Base-by-base conservation (phyloP, 768 basidiomycete genomes). In the Gloeostereum incarnatum region DNA sequence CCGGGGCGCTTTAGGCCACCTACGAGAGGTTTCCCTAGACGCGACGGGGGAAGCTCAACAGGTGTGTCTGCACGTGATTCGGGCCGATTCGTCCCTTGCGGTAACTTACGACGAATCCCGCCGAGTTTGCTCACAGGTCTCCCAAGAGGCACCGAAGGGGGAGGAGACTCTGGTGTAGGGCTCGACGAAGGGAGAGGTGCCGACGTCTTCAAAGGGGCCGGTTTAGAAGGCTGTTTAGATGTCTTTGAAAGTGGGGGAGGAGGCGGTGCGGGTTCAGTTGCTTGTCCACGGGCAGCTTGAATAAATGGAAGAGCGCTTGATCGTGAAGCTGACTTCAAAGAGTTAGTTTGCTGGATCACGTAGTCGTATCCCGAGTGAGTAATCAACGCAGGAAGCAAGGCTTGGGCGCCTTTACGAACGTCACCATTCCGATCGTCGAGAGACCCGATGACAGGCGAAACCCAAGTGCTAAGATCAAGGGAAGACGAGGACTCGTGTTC, bases 401-500 rank as follows among this genome's bases (percentile, higher is more conserved):
- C 78, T 47, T 88, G 84, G 4, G 92, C 90, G 10, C 78, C 81
- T 59, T 98, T 98, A 40, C 96, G 78, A 16, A 98, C 87, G 54
- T 99, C 96, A 8, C 72, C 72, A 50, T 65, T 94, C 21, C 91
- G 78, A 56, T 99, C 96, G 52, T 99, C 96, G 23, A 99, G 71
- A 44, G 77, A 91, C 2, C 71, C 56, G 13, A 99, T 71, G 19
- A 87, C 58, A 1, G 76, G 66, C 6, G 69, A 52, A 6, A 72
- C 73, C 72, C 91, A 81, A 24, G 69, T 61, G 29, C 70, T 70
- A 11, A 98, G 62, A 52, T 98, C 94, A 13, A 82, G 55, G 6
- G 66, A 51, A 2, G 73, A 44, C 3, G 69, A 42, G 2, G 75
- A 62, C 17, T 73, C 68, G 31, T 80, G 72, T 23, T 74, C 75